Evolutionary conservation across 179 eudicot genomes (phyloP), one percentile per base, ranked within the genome.

Genomic region (Monotropa hypopitys): DNA sequence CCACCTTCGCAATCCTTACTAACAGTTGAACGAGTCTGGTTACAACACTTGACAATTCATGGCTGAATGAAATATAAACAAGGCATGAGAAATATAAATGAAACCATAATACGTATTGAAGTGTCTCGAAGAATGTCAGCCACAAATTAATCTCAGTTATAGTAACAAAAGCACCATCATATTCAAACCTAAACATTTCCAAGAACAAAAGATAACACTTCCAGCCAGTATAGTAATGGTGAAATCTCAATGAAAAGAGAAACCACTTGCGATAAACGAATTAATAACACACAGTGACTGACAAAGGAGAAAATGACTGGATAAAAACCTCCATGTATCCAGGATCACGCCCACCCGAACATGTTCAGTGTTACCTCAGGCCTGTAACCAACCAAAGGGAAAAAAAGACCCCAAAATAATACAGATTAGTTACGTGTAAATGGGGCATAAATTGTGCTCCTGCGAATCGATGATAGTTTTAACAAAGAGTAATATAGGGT

Each of bases 251-350:
- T 59, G 32, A 10, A 51, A 76, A 74, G 16, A 28, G 54, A 47
- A 72, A 16, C 3, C 26, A 42, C 51, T 6, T 54, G 30, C 13
- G 11, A 67, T 32, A 47, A 61, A 61, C 21, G 43, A 68, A 62
- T 50, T 45, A 20, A 28, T 13, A 66, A 43, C 73, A 54, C 73
- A 76, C 70, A 74, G n/a, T 21, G 65, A 50, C 54, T 54, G 32
- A 65, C 46, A 35, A 26, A 77, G 4, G 32, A 75, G 53, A 74
- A 50, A 33, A 47, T 66, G 62, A 80, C 89, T 87, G 89, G 89
- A 89, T 88, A 84, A 84, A 78, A 80, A 84, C 84, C 82, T 78
- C 76, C 85, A 87, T 83, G 91, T 89, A 85, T 89, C 88, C 89
- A 84, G 88, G 84, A 85, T 77, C 77, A 77, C 61, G 57, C 77